These are phyloP conservation scores for Malassezia obtusa DNA, from an alignment of 1,284 basidiomycete genomes.

Conservation along the genomic window DNA sequence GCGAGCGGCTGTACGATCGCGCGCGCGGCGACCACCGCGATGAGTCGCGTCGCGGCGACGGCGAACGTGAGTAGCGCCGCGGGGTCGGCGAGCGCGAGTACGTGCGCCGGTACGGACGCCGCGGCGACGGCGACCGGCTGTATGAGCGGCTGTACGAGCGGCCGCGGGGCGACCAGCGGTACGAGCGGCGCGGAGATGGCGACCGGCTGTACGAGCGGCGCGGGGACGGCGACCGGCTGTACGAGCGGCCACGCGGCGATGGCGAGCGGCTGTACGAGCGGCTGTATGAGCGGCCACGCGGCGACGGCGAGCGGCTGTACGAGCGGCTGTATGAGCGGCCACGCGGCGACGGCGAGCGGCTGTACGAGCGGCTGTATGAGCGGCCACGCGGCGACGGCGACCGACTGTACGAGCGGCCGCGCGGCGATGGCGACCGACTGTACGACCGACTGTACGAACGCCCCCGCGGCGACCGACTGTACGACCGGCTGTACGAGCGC, in stretches of 20 bases:
- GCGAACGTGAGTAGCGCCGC: background rate
- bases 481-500: slow-evolving; percentile 18
- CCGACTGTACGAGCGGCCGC: slow-evolving; percentile 11
- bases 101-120: background rate
- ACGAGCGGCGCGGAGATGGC: slow-evolving; percentile 7
- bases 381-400: slow-evolving; percentile 12
- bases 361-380: slow-evolving; percentile 17
- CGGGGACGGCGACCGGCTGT: slow-evolving; percentile 7
- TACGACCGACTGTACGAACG: slow-evolving; percentile 9
- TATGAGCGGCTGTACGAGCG: slow-evolving; percentile 10
- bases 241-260: slow-evolving; percentile 14
- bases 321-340: slow-evolving; percentile 14
- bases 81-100: background rate
- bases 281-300: slow-evolving; percentile 16
- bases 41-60: background rate
- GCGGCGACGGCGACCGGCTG: background rate
- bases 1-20: background rate
- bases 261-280: slow-evolving; percentile 14
- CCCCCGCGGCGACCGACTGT: slow-evolving; percentile 11
- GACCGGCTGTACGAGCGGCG: slow-evolving; percentile 13
- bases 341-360: slow-evolving; percentile 11
- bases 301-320: slow-evolving; percentile 1
- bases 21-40: background rate
- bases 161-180: slow-evolving; percentile 10
- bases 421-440: slow-evolving; percentile 1